Evolutionary conservation across 805 yeast genomes (phyloP), one percentile per base, ranked within the genome.

Genomic region (Starmera quercuum): DNA sequence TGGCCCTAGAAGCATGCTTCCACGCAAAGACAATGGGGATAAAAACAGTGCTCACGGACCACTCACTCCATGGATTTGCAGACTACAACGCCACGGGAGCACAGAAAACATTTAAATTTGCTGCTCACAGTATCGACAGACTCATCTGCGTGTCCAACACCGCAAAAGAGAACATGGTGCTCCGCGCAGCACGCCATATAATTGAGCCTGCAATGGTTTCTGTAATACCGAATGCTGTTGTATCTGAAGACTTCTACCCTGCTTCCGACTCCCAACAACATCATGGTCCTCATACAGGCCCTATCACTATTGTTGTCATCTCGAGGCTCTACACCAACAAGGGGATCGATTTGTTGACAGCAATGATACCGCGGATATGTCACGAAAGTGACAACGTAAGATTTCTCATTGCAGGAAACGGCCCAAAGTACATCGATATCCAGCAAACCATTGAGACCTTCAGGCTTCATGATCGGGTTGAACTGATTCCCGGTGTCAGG

Each of bases 101-200:
- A 13, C 92, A 92, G 57, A 92, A 92, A 56, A 58, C 83, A 5
- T 61, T 92, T 41, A 83, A 83, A 47, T 92, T 87, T 60, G 76
- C 95, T 0, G 58, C 86, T 36, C 80, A 83, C 26, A 95, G 86
- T 47, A 77, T 87, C 5, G 95, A 95, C 38, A 90, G 90, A 54
- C 86, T 84, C 30, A 90, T 92, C n/a, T 85, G 97, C 58, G 99
- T 92, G 2, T 83, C 95, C 4, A 92, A 92, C 52, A 90, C 97
- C 0, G 86, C 97, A 55, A 88, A 92, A 51, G 99, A 92, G 46
- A 92, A 92, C 53, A 87, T 95, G 7, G 95, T 88, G 5, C 64
- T 92, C 10, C 64, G 99, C 33, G 95, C 95, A 0, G 73, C 82
- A 2, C n/a, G n/a, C n/a, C n/a, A n/a, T n/a, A n/a, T n/a, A n/a